Base-by-base conservation (phyloP, 2,329 filamentous ascomycete genomes). In the Phialocephala sp. region DNA sequence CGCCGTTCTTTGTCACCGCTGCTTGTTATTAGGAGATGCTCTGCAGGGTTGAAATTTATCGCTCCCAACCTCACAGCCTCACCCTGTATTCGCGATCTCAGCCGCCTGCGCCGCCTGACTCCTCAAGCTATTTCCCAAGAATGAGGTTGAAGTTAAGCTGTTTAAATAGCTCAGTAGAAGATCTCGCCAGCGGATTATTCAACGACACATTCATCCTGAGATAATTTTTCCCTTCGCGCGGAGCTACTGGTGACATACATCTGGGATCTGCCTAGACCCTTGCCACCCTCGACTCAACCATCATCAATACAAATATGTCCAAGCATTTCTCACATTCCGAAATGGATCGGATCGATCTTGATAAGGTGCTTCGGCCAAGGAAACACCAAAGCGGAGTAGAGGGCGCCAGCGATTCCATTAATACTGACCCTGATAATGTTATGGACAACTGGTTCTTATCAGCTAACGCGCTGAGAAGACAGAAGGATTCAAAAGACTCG, bases 361-460 rank as follows among this genome's bases (percentile, higher is more conserved):
- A 68, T 62, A 45, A 52, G 35, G 64, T 54, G 59, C 55, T 68
- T 37, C 55, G 67, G 27, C 62, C 64, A 39, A 45, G 36, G 32
- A 65, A 63, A 14, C 52, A 59, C 8, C 50, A 59, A 22, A n/a
- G n/a, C n/a, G 39, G 24, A 20, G 47, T 55, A 52, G 60, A 62
- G 27, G 57, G 43, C 11, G 50, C 54, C 1, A 64, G 58, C 15
- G 52, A 56, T 8, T 63, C 52, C n/a, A 63, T 69, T 22, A 56
- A 54, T 4, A 63, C 57, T 14, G 67, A 69, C 43, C 50, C 37
- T 1, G 60, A 57, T 14, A 69, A 69, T 50, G 8, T 66, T 2
- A 69, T 67, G 67, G 67, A 69, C 35, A 66, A 69, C 50, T 69
- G 67, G 67, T 62, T 55, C 39, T 27, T 61, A 22, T 66, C 67